Base-by-base conservation (phyloP, 2,329 filamentous ascomycete genomes). In the Colletotrichum viniferum region DNA sequence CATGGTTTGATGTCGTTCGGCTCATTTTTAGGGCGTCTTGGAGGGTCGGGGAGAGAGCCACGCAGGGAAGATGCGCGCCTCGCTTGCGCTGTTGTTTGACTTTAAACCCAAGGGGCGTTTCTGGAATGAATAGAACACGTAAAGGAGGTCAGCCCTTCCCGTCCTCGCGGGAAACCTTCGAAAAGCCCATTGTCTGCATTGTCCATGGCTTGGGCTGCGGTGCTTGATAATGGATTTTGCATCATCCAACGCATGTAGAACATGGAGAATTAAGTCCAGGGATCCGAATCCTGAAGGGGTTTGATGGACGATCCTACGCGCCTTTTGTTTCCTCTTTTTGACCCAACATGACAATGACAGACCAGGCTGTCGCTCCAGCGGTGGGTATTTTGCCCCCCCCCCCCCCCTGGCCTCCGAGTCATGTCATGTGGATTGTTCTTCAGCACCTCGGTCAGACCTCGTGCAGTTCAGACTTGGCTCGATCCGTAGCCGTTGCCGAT, bases 1-100 rank as follows among this genome's bases (percentile, higher is more conserved):
- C 68, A 55, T 62, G 55, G 72, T 72, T 72, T 74, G 68, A 74
- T 67, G 38, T 48, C 24, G 55, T 66, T 72, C 26, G 60, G 60
- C 38, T 21, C 55, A 43, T 32, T 28, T 18, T 30, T n/a, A 10
- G n/a, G 55, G 55, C 16, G 12, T 58, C 58, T 21, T 62, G 30
- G 28, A 32, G 58, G 58, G 28, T 61, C 55, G 48, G 32, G 52
- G 34, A 61, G 9, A 36, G 12, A 56, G 26, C 43, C n/a, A 52
- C 43, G 43, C n/a, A 52, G 43, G 4, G 43, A 3, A 52, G 43
- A 52, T 1, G 43, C 43, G 6, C 43, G n/a, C 43, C 58, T 36
- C 30, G 30, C 30, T 21, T 62, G 16, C 18, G 2, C n/a, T 14
- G 3, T 62, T 36, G 26, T 58, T 28, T 58, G 14, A 21, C 18